Conservation (phyloP, 1,284 basidiomycete genomes). For the Leucoagaricus sp. region DNA sequence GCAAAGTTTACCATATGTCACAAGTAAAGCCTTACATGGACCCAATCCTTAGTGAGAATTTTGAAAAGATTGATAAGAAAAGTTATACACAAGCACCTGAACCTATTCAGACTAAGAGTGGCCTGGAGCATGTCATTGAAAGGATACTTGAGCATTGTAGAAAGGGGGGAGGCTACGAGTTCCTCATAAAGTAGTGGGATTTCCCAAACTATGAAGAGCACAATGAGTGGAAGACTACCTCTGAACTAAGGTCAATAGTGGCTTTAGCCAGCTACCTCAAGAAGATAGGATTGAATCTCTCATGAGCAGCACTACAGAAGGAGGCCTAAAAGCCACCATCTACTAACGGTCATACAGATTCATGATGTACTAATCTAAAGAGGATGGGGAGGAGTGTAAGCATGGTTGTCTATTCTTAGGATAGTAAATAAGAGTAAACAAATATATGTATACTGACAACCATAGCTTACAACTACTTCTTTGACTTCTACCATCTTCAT, state of each 20-base stretch:
- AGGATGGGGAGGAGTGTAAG: no score
- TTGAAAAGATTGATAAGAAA: background rate
- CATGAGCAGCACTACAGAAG: no score
- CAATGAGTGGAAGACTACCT: background rate
- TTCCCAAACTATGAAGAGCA: background rate
- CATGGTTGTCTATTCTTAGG: no score
- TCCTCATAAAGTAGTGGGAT: background rate
- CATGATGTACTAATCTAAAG: no score
- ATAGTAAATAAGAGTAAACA: no score
- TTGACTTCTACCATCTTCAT: no score
- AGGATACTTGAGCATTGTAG: background rate
- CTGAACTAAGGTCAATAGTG: background rate
- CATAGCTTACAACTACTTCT: no score
- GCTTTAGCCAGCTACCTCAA: background rate
- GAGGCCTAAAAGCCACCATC: no score
- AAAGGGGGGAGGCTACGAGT: background rate
- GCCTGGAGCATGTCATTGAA: background rate
- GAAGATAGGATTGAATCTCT: background rate
- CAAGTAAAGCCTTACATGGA: background rate
- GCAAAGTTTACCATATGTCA: background rate
- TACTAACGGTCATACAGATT: no score
- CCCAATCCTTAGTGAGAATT: background rate
- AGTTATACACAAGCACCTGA: background rate
- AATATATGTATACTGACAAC: no score
- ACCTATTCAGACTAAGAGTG: no score